phyloP scores from a whole-genome alignment of 768 basidiomycete species.

The Amanita molliuscula region DNA sequence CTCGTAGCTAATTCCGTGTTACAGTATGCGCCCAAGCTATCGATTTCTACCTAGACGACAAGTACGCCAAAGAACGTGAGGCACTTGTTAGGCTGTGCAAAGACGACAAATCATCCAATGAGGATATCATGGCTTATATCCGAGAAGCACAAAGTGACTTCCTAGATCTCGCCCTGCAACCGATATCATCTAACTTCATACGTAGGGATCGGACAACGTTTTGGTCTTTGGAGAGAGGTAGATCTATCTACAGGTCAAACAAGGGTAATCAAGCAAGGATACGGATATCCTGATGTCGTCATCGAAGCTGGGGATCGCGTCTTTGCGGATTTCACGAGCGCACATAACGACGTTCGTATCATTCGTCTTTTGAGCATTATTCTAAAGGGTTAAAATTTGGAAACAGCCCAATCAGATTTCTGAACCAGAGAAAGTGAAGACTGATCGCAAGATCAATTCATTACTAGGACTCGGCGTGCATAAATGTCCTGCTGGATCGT shows the following conservation, averaged over 20 bases:
- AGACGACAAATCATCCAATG: constrained; percentile 7
- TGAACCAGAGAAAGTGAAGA: constrained; percentile 9
- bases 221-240: constrained; percentile 10
- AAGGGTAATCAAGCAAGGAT: constrained; percentile 1
- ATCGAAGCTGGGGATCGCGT: constrained; percentile 10
- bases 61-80: constrained; percentile 8
- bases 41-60: constrained; percentile 16
- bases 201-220: constrained; percentile 10
- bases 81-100: constrained; percentile 12
- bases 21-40: constrained; percentile 16
- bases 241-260: background rate
- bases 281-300: constrained; percentile 4
- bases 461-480: constrained; percentile 16
- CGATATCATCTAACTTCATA: background rate
- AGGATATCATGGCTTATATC: constrained; percentile 16
- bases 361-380: background rate
- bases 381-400: background rate
- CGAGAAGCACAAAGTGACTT: constrained; percentile 16
- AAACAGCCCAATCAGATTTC: constrained; percentile 8
- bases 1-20: background rate
- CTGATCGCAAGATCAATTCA: constrained; percentile 6
- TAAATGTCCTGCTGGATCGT: constrained; percentile 13
- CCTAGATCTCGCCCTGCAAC: background rate
- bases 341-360: constrained; percentile 11
- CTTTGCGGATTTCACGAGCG: constrained; percentile 8